phyloP scores from a whole-genome alignment of 75 land plant genomes.

The Isoetes taiwanensis region DNA sequence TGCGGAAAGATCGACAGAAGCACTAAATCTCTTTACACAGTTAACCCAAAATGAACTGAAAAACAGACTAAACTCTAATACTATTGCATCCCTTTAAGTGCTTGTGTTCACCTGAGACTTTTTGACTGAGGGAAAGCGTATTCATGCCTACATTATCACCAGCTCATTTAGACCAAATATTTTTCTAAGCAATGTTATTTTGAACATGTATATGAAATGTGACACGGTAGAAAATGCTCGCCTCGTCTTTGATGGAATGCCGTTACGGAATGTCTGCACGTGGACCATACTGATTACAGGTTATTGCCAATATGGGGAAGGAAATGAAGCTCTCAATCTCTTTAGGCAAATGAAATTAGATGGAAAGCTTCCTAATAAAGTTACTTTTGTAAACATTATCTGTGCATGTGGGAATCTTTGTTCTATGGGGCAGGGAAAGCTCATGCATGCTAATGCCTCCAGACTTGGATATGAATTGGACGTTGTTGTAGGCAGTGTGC shows the following conservation, averaged over 20 bases:
- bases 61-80: too few species aligned
- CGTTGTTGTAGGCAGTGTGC: neutral
- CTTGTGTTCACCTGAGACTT: too few species aligned
- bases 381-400: neutral
- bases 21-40: too few species aligned
- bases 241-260: neutral
- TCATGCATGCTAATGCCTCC: too few species aligned
- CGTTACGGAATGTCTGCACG: neutral
- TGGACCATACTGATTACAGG: constrained; percentile 1
- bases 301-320: neutral
- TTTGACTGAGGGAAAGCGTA: too few species aligned
- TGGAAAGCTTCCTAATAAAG: neutral
- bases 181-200: neutral
- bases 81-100: too few species aligned
- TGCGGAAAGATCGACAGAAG: too few species aligned
- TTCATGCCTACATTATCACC: too few species aligned
- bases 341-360: neutral
- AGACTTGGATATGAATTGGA: too few species aligned
- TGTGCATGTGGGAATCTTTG: neutral
- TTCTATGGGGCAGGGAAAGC: too few species aligned
- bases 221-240: neutral
- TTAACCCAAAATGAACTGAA: too few species aligned
- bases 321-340: neutral
- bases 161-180: too few species aligned
- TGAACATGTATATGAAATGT: neutral